Conservation (phyloP, 768 basidiomycete genomes). For the Calocera viscosa region DNA sequence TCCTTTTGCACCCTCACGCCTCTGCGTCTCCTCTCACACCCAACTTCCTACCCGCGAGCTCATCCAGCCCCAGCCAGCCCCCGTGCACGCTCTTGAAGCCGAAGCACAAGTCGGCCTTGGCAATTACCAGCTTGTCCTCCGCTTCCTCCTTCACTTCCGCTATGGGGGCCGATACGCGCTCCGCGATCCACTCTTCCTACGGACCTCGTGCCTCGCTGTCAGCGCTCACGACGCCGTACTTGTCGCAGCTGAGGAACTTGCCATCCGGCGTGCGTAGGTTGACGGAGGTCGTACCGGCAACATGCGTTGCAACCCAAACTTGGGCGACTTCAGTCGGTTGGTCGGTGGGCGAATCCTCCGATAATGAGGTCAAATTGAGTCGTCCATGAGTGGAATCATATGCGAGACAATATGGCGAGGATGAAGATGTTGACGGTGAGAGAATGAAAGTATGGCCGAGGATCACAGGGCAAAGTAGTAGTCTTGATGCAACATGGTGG, state of each 20-base stretch:
- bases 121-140: neutral
- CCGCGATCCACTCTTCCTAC: constrained; percentile 84
- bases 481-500: no score
- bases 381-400: constrained; percentile 65
- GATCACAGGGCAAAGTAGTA: no score
- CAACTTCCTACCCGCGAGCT: constrained; percentile 69
- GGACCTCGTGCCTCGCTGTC: constrained; percentile 82
- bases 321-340: constrained; percentile 68
- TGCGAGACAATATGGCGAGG: constrained; percentile 61
- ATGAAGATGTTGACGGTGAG: constrained; percentile 56
- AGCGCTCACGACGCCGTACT: constrained; percentile 69
- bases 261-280: constrained; percentile 69
- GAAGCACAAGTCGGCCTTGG: neutral
- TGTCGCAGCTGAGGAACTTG: constrained; percentile 81
- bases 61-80: constrained; percentile 74
- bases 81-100: constrained; percentile 74
- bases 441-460: constrained; percentile 79
- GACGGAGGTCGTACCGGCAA: constrained; percentile 71
- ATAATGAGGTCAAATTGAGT: constrained; percentile 41
- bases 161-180: neutral
- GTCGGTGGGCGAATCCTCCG: constrained; percentile 4
- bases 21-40: constrained; percentile 75
- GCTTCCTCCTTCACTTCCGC: neutral
- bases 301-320: constrained; percentile 82
- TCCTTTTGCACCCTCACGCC: constrained; percentile 82